These are phyloP conservation scores for Jacaranda copaia DNA, from an alignment of 257 asterid species.

Conservation along the genomic window DNA sequence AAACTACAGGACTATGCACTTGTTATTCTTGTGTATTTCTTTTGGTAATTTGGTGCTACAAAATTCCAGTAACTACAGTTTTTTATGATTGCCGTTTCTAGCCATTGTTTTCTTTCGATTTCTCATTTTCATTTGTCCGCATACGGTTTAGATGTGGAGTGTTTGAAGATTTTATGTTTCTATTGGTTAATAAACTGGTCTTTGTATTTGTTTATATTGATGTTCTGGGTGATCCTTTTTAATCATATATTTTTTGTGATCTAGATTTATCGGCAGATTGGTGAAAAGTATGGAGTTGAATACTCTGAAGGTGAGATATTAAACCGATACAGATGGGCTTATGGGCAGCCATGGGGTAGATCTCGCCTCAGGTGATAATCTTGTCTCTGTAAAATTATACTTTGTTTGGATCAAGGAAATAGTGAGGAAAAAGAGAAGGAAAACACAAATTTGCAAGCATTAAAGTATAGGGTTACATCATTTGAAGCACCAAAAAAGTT, in stretches of 20 bases:
- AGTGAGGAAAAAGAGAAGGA: no score
- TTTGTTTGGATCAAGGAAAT: not conserved
- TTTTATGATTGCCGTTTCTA: not conserved
- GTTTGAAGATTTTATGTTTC: not conserved
- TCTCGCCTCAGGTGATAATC: constrained; percentile 87
- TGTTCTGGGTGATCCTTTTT: not conserved
- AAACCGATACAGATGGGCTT: constrained; percentile 86
- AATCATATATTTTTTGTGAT: constrained; percentile 21
- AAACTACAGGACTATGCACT: not conserved
- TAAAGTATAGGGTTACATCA: no score
- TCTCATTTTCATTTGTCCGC: not conserved
- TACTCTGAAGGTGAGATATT: constrained; percentile 89
- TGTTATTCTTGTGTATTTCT: not conserved
- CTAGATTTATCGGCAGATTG: constrained; percentile 89
- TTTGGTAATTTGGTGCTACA: not conserved
- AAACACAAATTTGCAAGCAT: no score
- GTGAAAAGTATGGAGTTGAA: constrained; percentile 92
- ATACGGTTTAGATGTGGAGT: not conserved
- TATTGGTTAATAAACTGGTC: not conserved
- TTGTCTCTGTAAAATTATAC: not conserved
- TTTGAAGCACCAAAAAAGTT: no score
- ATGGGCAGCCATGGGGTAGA: constrained; percentile 96
- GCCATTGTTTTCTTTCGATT: constrained; percentile 6
- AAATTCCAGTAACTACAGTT: not conserved
- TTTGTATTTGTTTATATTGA: not conserved